A percentile compares a stretch with the other conserved stretches of the same genome.
Conservation (phyloP, 228 moss, liverwort and hornwort genomes). For the Sphagnum fallax region DNA sequence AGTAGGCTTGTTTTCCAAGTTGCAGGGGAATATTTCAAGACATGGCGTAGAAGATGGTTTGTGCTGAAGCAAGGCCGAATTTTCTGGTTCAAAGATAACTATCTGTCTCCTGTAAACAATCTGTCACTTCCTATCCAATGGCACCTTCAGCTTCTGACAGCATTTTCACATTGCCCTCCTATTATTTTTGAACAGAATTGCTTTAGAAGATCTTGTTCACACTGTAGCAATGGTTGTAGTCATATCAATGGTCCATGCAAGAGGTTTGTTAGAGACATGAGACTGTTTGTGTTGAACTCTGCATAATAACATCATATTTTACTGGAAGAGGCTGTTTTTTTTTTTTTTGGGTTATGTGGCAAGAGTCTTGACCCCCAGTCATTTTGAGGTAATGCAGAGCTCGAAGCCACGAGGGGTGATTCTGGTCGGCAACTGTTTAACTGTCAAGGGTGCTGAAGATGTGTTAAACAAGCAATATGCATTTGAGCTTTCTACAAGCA, state of each 20-base stretch:
- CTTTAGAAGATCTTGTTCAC: background rate
- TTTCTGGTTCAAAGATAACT: slow-evolving; percentile 54
- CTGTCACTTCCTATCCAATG: too few species aligned
- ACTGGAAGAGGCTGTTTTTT: background rate
- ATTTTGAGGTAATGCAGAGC: slow-evolving; percentile 5
- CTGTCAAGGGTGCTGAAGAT: slow-evolving; percentile 57
- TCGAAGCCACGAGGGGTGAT: slow-evolving; percentile 52
- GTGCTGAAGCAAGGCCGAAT: slow-evolving; percentile 57
- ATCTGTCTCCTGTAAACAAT: slow-evolving; percentile 3
- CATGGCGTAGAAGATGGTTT: slow-evolving; percentile 57
- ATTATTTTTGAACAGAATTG: background rate
- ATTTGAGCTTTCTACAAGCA: slow-evolving; percentile 50
- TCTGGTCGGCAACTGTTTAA: slow-evolving; percentile 40
- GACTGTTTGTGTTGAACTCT: background rate
- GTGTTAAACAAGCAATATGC: slow-evolving; percentile 37
- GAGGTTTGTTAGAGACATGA: too few species aligned
- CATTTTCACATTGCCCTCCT: too few species aligned
- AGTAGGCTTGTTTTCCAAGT: background rate
- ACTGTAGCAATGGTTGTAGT: too few species aligned
- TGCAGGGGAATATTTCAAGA: slow-evolving; percentile 30
- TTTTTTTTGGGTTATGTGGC: background rate
- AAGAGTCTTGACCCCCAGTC: background rate
- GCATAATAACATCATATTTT: background rate
- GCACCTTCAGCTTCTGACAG: too few species aligned
- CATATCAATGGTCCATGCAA: too few species aligned